Base-by-base conservation (phyloP, 1,284 basidiomycete species). In the Boletellus dicymbophilus region DNA sequence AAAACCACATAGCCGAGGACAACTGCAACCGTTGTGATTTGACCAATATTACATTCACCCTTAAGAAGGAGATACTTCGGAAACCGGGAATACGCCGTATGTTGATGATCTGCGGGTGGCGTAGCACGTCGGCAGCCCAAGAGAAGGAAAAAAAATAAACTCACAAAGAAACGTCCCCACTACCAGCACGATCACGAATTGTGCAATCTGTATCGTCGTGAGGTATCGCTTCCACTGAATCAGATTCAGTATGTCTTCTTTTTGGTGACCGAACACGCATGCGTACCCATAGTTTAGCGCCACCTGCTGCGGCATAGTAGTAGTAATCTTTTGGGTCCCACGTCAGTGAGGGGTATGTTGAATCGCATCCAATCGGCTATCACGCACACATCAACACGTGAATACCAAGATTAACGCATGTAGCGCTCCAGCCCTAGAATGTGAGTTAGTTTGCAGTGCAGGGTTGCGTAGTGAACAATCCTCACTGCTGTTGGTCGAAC, bases 331-430 rank as follows among this genome's bases (percentile, higher is more conserved):
- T 22, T 33, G 28, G 15, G 30, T 12, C 16, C 9, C 30, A 11
- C 16, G 30, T 30, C n/a, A n/a, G n/a, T n/a, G n/a, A n/a, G n/a
- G n/a, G n/a, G n/a, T n/a, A n/a, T n/a, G n/a, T n/a, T n/a, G n/a
- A n/a, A n/a, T n/a, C n/a, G n/a, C n/a, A n/a, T n/a, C n/a, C n/a
- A n/a, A n/a, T n/a, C n/a, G n/a, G 30, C 30, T 16, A 30, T n/a
- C n/a, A 75, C 91, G 65, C 73, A 94, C 90, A 98, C 97, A 99
- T 99, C 63, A 97, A 74, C 62, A 98, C 93, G 75, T 99, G 96
- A 36, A 99, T 95, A 47, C 79, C 76, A 53, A 99, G 75, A 78
- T 99, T 99, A 62, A 98, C 84, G 48, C 76, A 73, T 68, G 98
- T 98, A 54, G 91, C 88, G 54, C 93, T 81, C 97, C 97, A 99